Base-by-base conservation (phyloP, 805 yeast genomes). In the Nakazawaea anatomiae region DNA sequence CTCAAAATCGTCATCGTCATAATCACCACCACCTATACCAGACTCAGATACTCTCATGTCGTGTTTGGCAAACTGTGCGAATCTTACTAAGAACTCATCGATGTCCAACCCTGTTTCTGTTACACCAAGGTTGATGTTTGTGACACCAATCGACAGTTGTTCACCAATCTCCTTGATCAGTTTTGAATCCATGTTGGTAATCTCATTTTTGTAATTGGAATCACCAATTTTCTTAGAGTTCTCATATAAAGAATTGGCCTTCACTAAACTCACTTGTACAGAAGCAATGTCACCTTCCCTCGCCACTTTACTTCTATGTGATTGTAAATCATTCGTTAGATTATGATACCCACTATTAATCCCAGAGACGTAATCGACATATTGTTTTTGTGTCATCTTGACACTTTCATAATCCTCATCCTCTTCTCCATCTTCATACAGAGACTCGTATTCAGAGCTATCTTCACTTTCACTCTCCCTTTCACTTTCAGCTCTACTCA, bases 151-250 rank as follows among this genome's bases (percentile, higher is more conserved):
- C 39, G 83, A 81, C 10, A 89, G 83, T 58, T 84, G 74, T 52
- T 76, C 77, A 38, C 87, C 76, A 9, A 85, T 76, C 53, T 76
- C 81, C 32, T 72, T 70, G 57, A 87, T 71, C 5, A 85, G 81
- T 50, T 80, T 80, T 1, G 92, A 75, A 63, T 87, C 95, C 51
- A 77, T 74, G 0, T 88, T 87, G 32, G 76, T 72, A 8, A 76
- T 57, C 2, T 64, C 64, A 54, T 71, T 75, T 36, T 49, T 35
- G 2, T 68, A 59, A 46, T 62, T 59, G 5, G 55, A 49, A 48
- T 63, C 67, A 10, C 65, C 60, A 5, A 70, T 50, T 18, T 66
- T 60, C 43, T 70, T 72, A 2, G 77, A 71, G 31, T 67, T 65
- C 1, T 67, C 62, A 54, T 79, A 83, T 18, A 81, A 61, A 0